Conservation (phyloP, 768 basidiomycete species). For the Amanita phalloides region DNA sequence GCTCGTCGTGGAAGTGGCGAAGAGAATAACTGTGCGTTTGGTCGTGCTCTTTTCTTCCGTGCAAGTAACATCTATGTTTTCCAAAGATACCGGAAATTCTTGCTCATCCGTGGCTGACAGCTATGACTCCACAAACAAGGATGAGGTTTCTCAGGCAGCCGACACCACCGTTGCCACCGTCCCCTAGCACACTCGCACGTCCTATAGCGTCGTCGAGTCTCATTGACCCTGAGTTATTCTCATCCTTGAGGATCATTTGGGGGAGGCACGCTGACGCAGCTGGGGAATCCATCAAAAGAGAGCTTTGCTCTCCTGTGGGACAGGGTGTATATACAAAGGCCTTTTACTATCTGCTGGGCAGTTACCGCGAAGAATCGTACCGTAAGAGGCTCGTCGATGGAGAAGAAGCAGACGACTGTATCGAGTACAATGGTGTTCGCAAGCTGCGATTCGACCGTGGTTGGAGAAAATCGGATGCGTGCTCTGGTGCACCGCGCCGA, state of each 20-base stretch:
- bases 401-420: slow-evolving; percentile 17
- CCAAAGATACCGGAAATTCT: slow-evolving; percentile 78
- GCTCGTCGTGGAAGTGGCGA: slow-evolving; percentile 77
- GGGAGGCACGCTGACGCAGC: slow-evolving; percentile 53
- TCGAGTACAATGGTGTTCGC: slow-evolving; percentile 16
- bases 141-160: slow-evolving; percentile 15
- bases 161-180: slow-evolving; percentile 42
- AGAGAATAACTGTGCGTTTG: slow-evolving; percentile 67
- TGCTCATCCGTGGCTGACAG: slow-evolving; percentile 72
- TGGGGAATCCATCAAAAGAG: slow-evolving; percentile 44
- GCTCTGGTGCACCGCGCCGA: neutral
- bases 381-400: slow-evolving; percentile 39
- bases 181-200: slow-evolving; percentile 55
- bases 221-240: slow-evolving; percentile 70
- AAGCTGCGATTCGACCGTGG: slow-evolving; percentile 25
- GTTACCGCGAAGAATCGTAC: slow-evolving; percentile 54
- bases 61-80: slow-evolving; percentile 1
- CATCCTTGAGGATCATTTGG: slow-evolving; percentile 78
- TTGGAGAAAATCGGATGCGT: slow-evolving; percentile 19
- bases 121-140: slow-evolving; percentile 22
- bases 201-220: slow-evolving; percentile 58
- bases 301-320: slow-evolving; percentile 61
- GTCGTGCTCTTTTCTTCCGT: neutral
- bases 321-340: slow-evolving; percentile 73
- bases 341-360: slow-evolving; percentile 76